Conservation (phyloP, 1,284 basidiomycete genomes). For the Erythrobasidium hasegawianum region DNA sequence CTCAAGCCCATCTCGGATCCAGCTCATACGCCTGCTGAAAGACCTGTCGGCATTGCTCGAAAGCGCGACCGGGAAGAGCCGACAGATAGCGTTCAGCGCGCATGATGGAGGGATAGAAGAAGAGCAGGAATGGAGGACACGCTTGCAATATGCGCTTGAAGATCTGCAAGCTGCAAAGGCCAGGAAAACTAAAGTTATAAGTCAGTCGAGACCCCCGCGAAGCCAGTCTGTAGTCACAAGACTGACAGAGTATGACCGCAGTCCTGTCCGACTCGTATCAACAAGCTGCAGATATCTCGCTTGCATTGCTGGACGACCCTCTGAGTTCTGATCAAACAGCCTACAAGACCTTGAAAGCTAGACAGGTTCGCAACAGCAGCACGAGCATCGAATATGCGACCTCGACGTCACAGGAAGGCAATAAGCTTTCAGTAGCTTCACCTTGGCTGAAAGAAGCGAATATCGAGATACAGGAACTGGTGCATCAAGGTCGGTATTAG, state of each 20-base stretch:
- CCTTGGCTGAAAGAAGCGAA: not conserved
- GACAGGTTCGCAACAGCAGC: not conserved
- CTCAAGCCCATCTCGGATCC: not conserved
- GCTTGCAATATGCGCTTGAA: conserved; percentile 7
- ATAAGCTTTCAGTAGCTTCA: not conserved
- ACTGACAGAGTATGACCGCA: not conserved
- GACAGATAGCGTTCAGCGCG: conserved; percentile 14
- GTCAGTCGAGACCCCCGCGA: not conserved
- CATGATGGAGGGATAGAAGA: conserved; percentile 24
- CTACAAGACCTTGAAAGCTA: not conserved
- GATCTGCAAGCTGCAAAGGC: not conserved
- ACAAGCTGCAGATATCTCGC: conserved; percentile 18
- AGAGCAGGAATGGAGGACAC: conserved; percentile 22
- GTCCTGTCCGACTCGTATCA: conserved; percentile 19
- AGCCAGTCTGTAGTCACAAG: not conserved
- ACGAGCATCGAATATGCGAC: not conserved
- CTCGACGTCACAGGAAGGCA: not conserved
- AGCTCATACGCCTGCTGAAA: not conserved
- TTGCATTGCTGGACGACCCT: conserved; percentile 26
- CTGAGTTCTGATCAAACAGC: conserved; percentile 12
- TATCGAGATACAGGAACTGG: not conserved
- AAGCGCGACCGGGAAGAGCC: not conserved
- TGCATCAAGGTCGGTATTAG: not conserved
- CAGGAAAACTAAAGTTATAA: not conserved
- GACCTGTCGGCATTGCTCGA: conserved; percentile 1